Evolutionary conservation across 768 basidiomycete genomes (phyloP), one percentile per base, ranked within the genome.

Genomic region (Leccinellum luteum): DNA sequence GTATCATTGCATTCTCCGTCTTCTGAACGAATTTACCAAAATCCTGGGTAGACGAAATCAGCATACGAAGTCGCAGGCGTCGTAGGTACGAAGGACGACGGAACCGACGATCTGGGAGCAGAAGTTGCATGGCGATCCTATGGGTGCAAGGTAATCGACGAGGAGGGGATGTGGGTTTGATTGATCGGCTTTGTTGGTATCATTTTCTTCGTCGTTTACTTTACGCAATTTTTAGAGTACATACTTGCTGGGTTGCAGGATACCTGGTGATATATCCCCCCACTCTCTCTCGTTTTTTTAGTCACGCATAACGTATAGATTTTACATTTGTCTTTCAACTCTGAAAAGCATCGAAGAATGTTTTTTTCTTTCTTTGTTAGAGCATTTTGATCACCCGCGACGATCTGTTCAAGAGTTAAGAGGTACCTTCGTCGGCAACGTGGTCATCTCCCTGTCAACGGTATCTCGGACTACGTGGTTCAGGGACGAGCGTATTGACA

Each of bases 61-160:
- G 76, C 80, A 14, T 82, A 81, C 55, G 78, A 85, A 60, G 72
- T 78, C 3, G 72, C 76, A 15, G 78, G 75, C 21, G 70, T 74
- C 14, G 75, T 83, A 25, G 79, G 78, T 3, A 70, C 74, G 9
- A 79, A 74, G 50, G 69, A 74, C 25, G 78, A 81, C 50, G 79
- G 74, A 12, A 65, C 70, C 6, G 75, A 78, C 6, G 85, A 85
- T 61, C 67, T 85, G 30, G 70, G 79, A 17, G 83, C 80, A 7
- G 73, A 73, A 0, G 28, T 62, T 6, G 75, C 82, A 44, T 85
- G 83, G 84, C 69, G 71, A 7, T 72, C 64, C 23, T 80, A 73
- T 60, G 82, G 83, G 14, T 68, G 76, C 17, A 68, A 63, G 34
- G 73, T 75, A 3, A 67, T 76, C 27, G 75, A 77, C 41, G 51